Conservation (phyloP, 208 protist species). For the Leishmania martiniquensis region DNA sequence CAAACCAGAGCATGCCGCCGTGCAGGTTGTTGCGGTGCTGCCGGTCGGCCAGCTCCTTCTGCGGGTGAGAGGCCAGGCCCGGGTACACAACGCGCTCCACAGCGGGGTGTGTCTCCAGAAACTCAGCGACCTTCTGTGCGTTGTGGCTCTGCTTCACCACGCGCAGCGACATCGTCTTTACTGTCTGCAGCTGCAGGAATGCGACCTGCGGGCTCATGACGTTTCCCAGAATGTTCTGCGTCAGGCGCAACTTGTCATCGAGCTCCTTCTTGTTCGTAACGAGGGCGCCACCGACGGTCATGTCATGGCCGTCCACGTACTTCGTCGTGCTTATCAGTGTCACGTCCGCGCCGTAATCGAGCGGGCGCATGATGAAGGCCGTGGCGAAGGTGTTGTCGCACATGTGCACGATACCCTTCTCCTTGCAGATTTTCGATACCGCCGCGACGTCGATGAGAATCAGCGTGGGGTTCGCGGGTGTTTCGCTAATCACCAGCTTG, state of each 20-base stretch:
- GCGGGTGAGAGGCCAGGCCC: slow-evolving; percentile 91
- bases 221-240: slow-evolving; percentile 95
- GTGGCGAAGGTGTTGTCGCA: slow-evolving; percentile 98
- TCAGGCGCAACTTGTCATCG: slow-evolving; percentile 86
- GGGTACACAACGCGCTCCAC: slow-evolving; percentile 94
- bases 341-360: slow-evolving; percentile 96
- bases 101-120: slow-evolving; percentile 74
- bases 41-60: slow-evolving; percentile 94
- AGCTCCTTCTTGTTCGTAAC: slow-evolving; percentile 80
- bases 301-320: slow-evolving; percentile 97
- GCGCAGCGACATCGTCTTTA: slow-evolving; percentile 96
- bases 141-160: slow-evolving; percentile 93
- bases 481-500: slow-evolving; percentile 96
- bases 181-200: slow-evolving; percentile 95
- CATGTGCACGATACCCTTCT: slow-evolving; percentile 84
- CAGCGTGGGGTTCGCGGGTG: slow-evolving; percentile 96
- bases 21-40: slow-evolving; percentile 89
- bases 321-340: slow-evolving; percentile 97
- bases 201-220: slow-evolving; percentile 93
- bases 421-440: slow-evolving; percentile 87
- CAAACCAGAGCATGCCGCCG: slow-evolving; percentile 94
- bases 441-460: slow-evolving; percentile 92
- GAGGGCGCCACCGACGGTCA: slow-evolving; percentile 94
- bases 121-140: slow-evolving; percentile 92
- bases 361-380: slow-evolving; percentile 94